These are phyloP conservation scores for Prunus yedoensis DNA, from an alignment of 331 rosid genomes.

Conservation along the genomic window DNA sequence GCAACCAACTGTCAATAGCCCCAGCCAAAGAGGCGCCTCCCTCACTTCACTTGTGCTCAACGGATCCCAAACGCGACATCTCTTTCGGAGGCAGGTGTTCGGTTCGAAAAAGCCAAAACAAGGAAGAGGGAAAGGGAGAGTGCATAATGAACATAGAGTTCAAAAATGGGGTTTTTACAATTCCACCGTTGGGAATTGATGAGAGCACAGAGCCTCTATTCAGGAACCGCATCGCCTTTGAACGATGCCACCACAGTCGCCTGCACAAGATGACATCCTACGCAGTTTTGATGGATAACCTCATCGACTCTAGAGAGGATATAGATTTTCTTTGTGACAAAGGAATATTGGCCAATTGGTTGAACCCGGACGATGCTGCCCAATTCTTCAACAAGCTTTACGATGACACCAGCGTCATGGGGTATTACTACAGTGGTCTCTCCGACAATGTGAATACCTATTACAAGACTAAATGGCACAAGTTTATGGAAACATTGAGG, in stretches of 20 bases:
- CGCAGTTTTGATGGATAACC: background rate
- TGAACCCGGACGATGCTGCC: too few species aligned
- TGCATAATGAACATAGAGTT: background rate
- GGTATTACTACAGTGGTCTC: background rate
- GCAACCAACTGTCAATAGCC: background rate
- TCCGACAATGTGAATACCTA: rapidly evolving
- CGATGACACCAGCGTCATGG: too few species aligned
- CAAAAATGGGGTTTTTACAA: background rate
- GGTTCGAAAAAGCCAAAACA: background rate
- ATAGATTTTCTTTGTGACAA: background rate
- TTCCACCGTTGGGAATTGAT: background rate
- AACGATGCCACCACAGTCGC: background rate
- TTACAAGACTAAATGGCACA: rapidly evolving
- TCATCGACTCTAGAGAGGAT: background rate
- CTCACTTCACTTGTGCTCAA: background rate
- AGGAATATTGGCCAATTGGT: too few species aligned
- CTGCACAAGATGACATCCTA: background rate
- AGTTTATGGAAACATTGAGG: background rate
- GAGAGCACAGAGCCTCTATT: conserved; percentile 6
- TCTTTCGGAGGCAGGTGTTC: conserved; percentile 3
- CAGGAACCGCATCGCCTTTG: conserved; percentile 9
- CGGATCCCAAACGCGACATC: background rate
- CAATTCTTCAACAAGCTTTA: too few species aligned
- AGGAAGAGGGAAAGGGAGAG: too few species aligned
- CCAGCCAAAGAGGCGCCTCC: background rate